Conservation (phyloP, 345 rosid genomes). For the Aquilaria sinensis region DNA sequence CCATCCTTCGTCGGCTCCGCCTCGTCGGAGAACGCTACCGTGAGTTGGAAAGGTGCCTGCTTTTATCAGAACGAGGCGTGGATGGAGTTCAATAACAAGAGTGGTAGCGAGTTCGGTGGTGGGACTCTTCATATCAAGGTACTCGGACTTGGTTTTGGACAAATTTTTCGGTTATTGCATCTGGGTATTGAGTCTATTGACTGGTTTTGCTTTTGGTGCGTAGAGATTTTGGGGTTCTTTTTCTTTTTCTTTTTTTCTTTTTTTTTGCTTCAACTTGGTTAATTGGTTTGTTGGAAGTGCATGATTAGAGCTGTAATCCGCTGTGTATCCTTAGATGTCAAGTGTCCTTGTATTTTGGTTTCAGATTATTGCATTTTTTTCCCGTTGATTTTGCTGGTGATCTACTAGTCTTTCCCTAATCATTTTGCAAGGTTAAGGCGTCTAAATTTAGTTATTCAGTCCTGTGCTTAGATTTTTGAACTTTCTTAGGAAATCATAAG, state of each 20-base stretch:
- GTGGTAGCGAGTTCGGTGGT: slow-evolving; percentile 75
- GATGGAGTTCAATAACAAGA: slow-evolving; percentile 89
- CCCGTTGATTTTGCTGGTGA: neutral
- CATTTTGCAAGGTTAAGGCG: neutral
- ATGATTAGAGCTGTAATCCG: neutral
- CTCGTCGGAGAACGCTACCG: slow-evolving; percentile 33
- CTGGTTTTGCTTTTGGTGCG: neutral
- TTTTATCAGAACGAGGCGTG: slow-evolving; percentile 68
- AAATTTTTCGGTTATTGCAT: neutral
- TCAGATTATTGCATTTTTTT: neutral
- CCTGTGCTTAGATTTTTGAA: too few relatives aligned
- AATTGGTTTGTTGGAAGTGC: neutral
- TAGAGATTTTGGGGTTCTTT: slow-evolving; percentile 1
- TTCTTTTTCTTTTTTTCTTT: neutral
- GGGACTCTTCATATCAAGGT: slow-evolving; percentile 93
- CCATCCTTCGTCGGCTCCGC: slow-evolving; percentile 87
- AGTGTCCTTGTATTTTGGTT: neutral
- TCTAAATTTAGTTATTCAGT: neutral
- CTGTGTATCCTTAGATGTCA: too few relatives aligned
- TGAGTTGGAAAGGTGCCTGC: slow-evolving; percentile 91
- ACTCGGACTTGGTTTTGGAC: neutral
- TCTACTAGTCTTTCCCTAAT: neutral
- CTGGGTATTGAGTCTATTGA: neutral
- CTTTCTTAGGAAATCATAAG: too few relatives aligned
- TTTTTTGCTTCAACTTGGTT: slow-evolving; percentile 9